phyloP scores from a whole-genome alignment of 805 yeast genomes.

The Ogataea nonfermentans region DNA sequence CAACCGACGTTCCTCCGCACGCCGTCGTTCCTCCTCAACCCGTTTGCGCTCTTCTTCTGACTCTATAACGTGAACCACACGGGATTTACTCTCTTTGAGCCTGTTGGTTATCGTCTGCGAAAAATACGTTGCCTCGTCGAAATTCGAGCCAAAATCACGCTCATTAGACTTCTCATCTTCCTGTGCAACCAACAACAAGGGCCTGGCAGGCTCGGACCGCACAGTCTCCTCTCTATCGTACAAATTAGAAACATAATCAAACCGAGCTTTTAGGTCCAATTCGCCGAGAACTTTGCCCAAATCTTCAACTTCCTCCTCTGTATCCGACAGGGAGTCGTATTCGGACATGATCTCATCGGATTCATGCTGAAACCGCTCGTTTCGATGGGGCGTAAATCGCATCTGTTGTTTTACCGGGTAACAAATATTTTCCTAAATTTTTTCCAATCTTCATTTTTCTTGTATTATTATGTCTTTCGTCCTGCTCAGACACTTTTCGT shows the following conservation, averaged over 20 bases:
- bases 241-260: constrained; percentile 8
- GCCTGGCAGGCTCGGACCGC: neutral
- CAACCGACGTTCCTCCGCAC: constrained; percentile 1
- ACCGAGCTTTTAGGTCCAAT: constrained; percentile 4
- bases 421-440: constrained; percentile 3
- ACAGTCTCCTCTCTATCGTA: constrained; percentile 1
- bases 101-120: neutral
- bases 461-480: constrained; percentile 7
- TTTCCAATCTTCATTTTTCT: constrained; percentile 2
- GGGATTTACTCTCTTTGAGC: constrained; percentile 5
- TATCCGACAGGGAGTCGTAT: constrained; percentile 28
- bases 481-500: constrained; percentile 26
- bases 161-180: neutral
- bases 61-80: constrained; percentile 8
- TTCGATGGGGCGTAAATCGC: constrained; percentile 32
- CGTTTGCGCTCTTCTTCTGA: constrained; percentile 14
- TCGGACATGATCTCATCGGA: constrained; percentile 27
- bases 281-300: constrained; percentile 3
- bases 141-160: neutral
- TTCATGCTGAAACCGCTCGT: constrained; percentile 19
- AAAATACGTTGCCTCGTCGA: constrained; percentile 3
- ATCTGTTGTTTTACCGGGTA: constrained; percentile 14
- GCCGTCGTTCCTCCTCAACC: constrained; percentile 6
- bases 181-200: neutral
- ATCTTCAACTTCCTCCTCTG: constrained; percentile 13